Base-by-base conservation (phyloP, 148 eudicot genomes). In the Selenicereus undatus region DNA sequence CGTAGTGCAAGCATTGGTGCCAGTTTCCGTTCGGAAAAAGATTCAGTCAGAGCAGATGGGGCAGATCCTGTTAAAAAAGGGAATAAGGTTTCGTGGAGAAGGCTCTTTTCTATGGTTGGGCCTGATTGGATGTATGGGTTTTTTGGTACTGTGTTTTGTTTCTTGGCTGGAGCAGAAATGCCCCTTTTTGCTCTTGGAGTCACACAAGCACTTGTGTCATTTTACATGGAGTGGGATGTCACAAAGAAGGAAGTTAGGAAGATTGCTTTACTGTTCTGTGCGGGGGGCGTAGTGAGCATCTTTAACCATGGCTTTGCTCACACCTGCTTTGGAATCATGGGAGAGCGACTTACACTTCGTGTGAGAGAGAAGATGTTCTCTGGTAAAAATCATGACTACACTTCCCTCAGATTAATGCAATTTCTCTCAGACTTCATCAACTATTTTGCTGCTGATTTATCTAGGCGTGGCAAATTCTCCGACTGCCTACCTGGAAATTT, bases 181-280 rank as follows among this genome's bases (percentile, higher is more conserved):
- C 99, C 98, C 56, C 95, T 93, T 26, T 96, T 96, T 79, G 99
- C 99, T 56, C 97, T 96, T 71, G 99, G 99, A 75, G 89, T 96
- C 69, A 89, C 95, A 48, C 97, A 96, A 79, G 98, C 98, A 83
- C 94, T 96, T 60, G 97, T 93, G 39, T 92, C 99, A 76, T 96
- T 89, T 83, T 96, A 96, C 87, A 92, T 89, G 97, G 99, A 87
- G 48, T 96, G 99, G 99, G 95, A 91, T 14, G 91, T 92, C 70
- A 96, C 99, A 27, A 68, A 85, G 48, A 88, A 71, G 27, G 98
- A 93, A 86, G 90, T 96, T 76, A 91, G 77, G 84, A 96, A 92
- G 87, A 92, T 96, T 80, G 86, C 93, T 2, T 78, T 93, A 50
- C 90, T 96, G 50, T 96, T 96, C 81, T 88, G 92, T 71, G 93